phyloP scores from a whole-genome alignment of 116 monocot species.

The Trichopus zeylanicus region DNA sequence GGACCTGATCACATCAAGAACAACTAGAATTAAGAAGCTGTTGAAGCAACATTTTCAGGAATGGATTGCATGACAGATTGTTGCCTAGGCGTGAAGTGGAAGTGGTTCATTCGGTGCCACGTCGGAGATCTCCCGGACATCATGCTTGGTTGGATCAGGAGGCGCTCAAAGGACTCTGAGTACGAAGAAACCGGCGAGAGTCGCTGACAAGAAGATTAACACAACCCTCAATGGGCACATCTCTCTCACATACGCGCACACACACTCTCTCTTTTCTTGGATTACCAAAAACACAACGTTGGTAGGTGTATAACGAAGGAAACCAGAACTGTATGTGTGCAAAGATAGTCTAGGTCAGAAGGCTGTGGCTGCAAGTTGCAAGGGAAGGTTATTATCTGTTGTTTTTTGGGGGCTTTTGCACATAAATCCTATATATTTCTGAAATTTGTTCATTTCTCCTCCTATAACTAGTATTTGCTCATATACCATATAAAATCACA shows the following conservation, averaged over 20 bases:
- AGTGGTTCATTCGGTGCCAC: conserved; percentile 1
- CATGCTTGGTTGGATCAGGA: conserved; percentile 1
- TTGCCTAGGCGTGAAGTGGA: conserved; percentile 24
- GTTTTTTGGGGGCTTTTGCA: too few relatives aligned
- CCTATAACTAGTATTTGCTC: too few relatives aligned
- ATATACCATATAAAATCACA: too few relatives aligned
- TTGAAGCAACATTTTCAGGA: too few relatives aligned
- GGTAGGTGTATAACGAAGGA: not conserved
- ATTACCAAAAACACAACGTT: not conserved
- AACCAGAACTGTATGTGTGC: too few relatives aligned
- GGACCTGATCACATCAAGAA: not conserved
- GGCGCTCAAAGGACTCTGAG: conserved; percentile 27
- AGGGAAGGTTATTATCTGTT: too few relatives aligned
- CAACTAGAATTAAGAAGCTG: not conserved
- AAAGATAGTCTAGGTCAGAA: too few relatives aligned
- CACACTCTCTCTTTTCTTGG: conserved; percentile 6
- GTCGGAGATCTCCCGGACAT: not conserved
- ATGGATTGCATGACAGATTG: not conserved
- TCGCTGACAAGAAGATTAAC: conserved; percentile 53
- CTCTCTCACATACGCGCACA: conserved; percentile 3
- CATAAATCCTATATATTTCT: too few relatives aligned
- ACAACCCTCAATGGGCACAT: conserved; percentile 83
- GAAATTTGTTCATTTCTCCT: too few relatives aligned
- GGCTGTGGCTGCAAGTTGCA: too few relatives aligned
- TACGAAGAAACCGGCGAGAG: conserved; percentile 50